Evolutionary conservation across 225 moss, liverwort and hornwort species (phyloP).

Genomic region (Pseudoscleropodium purum): DNA sequence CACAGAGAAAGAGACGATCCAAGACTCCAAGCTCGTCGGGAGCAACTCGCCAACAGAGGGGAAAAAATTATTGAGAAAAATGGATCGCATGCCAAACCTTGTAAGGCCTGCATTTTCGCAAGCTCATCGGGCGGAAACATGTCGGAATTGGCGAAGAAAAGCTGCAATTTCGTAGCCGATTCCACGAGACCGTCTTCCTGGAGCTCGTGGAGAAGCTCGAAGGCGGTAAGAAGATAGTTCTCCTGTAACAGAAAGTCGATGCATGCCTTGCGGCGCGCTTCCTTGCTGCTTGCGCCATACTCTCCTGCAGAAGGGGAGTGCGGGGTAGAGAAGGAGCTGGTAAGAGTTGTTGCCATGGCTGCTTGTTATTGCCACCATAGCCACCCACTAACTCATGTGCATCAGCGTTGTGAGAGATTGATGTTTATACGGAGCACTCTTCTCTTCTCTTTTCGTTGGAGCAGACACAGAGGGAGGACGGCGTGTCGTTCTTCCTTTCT

Average conservation of each 20-base stretch:
- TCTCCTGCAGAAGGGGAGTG: not conserved
- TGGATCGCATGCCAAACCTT: conserved; percentile 29
- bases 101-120: conserved; percentile 70
- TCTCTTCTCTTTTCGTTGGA: not conserved
- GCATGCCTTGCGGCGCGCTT: conserved; percentile 47
- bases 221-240: conserved; percentile 80
- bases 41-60: not conserved
- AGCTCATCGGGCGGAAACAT: conserved; percentile 78
- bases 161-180: conserved; percentile 83
- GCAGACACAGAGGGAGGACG: not conserved
- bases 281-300: conserved; percentile 19
- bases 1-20: conserved; percentile 7
- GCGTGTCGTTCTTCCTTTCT: not conserved
- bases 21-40: not conserved
- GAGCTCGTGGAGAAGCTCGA: conserved; percentile 94
- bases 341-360: conserved; percentile 21
- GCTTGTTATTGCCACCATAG: conserved; percentile 19
- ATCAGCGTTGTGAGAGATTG: not conserved
- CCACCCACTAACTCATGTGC: not conserved
- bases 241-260: conserved; percentile 83
- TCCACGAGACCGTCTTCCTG: conserved; percentile 88
- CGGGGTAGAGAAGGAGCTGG: conserved; percentile 1
- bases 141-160: conserved; percentile 77
- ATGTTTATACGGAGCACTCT: not conserved
- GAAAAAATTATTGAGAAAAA: not conserved